Evolutionary conservation across 2,329 filamentous ascomycete genomes (phyloP).

Genomic region (Neofusicoccum laricinum): DNA sequence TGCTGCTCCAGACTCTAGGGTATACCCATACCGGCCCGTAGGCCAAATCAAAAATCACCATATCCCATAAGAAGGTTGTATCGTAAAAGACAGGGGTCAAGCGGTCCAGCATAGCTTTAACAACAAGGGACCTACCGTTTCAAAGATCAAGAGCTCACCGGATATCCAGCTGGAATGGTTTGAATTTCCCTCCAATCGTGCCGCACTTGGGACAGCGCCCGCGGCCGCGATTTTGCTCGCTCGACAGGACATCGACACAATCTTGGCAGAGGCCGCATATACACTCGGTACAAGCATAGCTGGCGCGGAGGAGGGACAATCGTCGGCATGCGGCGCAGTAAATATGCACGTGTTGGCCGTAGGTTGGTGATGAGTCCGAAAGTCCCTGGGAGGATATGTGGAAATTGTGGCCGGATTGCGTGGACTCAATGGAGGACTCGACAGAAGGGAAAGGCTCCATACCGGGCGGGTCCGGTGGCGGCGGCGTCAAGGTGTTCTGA

Average conservation of each 20-base stretch:
- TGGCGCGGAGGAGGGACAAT: conserved; percentile 73
- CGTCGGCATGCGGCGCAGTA: conserved; percentile 87
- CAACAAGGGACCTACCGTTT: neutral
- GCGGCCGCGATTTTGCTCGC: conserved; percentile 67
- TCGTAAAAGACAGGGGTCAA: neutral
- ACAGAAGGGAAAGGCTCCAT: conserved; percentile 82
- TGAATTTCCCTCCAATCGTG: conserved; percentile 75
- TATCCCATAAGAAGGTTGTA: neutral
- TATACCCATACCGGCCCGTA: conserved; percentile 13
- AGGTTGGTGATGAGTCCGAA: conserved; percentile 60
- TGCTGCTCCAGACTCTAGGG: conserved; percentile 16
- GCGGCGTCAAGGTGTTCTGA: conserved; percentile 86
- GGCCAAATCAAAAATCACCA: neutral
- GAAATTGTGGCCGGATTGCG: conserved; percentile 69
- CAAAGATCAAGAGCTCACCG: conserved; percentile 48
- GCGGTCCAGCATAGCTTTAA: neutral
- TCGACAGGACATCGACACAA: conserved; percentile 78
- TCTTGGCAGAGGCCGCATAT: conserved; percentile 89
- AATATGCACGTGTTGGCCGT: conserved; percentile 64
- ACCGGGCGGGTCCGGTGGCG: conserved; percentile 48
- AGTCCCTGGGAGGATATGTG: conserved; percentile 54
- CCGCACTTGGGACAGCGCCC: conserved; percentile 74
- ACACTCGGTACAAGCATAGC: conserved; percentile 93
- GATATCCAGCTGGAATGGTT: conserved; percentile 81
- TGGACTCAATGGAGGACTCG: conserved; percentile 68